These are phyloP conservation scores for Blepharisma japonicum DNA, from an alignment of 73 alveolate species.

Conservation along the genomic window DNA sequence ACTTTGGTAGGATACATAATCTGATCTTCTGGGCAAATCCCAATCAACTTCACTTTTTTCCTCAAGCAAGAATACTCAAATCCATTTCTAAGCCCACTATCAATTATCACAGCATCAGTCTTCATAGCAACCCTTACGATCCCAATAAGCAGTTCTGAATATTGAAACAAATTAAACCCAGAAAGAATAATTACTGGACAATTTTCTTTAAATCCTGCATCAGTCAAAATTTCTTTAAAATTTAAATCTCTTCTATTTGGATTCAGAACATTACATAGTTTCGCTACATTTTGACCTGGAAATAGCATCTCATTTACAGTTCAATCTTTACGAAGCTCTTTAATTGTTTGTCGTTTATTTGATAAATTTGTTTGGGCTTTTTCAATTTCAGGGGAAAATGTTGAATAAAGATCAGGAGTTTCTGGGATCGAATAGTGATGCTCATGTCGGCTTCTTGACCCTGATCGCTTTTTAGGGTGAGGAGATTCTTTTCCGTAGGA, in stretches of 20 bases:
- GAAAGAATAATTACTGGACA: background rate
- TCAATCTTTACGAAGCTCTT: background rate
- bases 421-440: no score
- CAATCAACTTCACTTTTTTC: background rate
- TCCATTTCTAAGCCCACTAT: background rate
- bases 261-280: background rate
- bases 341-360: no score
- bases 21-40: background rate
- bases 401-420: no score
- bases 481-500: no score
- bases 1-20: constrained; percentile 6
- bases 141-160: background rate
- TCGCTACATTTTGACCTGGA: background rate
- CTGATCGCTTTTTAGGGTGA: no score
- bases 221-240: background rate
- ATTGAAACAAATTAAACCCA: background rate
- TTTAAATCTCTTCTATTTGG: background rate
- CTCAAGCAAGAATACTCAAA: background rate
- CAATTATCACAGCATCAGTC: constrained; percentile 16
- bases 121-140: background rate
- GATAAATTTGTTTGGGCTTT: no score
- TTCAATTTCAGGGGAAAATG: no score
- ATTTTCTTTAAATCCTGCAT: background rate
- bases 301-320: constrained; percentile 11
- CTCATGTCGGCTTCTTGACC: no score